Conservation (phyloP, 257 asterid genomes). For the Plantago major region DNA sequence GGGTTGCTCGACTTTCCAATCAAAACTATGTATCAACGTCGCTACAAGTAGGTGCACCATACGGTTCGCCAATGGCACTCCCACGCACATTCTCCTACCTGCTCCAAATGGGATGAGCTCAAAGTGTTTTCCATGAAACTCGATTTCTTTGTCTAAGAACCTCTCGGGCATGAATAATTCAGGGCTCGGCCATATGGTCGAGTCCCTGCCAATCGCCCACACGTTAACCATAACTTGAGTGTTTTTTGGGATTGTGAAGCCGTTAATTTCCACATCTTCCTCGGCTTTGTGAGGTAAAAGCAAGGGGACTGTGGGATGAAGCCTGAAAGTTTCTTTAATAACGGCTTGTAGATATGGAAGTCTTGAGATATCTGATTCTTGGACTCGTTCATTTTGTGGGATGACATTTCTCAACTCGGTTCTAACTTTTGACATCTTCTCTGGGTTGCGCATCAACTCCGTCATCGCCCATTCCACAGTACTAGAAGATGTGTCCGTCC, state of each 20-base stretch:
- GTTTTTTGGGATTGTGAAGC: conserved; percentile 18
- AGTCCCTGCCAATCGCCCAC: conserved; percentile 26
- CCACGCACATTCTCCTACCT: conserved; percentile 24
- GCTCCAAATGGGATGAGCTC: conserved; percentile 21
- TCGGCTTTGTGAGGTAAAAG: conserved; percentile 8
- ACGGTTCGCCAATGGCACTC: conserved; percentile 21
- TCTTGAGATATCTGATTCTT: conserved; percentile 11
- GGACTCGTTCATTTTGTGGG: not conserved
- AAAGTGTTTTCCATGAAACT: conserved; percentile 19
- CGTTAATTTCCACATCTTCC: not conserved
- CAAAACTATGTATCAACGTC: conserved; percentile 9
- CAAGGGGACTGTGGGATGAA: conserved; percentile 8
- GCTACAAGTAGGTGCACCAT: conserved; percentile 20
- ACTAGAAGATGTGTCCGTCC: no score
- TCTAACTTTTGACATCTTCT: no score
- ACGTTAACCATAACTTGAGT: conserved; percentile 14
- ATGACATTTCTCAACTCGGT: conserved; percentile 18
- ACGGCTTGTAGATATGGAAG: not conserved
- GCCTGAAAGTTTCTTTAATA: conserved; percentile 14
- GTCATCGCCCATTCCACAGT: no score
- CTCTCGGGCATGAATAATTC: conserved; percentile 22
- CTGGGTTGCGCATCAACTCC: no score
- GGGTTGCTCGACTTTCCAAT: conserved; percentile 19
- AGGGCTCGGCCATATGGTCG: conserved; percentile 13
- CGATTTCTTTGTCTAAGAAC: conserved; percentile 14